Conservation (phyloP, 2,329 filamentous ascomycete species). For the Zymoseptoria brevis region DNA sequence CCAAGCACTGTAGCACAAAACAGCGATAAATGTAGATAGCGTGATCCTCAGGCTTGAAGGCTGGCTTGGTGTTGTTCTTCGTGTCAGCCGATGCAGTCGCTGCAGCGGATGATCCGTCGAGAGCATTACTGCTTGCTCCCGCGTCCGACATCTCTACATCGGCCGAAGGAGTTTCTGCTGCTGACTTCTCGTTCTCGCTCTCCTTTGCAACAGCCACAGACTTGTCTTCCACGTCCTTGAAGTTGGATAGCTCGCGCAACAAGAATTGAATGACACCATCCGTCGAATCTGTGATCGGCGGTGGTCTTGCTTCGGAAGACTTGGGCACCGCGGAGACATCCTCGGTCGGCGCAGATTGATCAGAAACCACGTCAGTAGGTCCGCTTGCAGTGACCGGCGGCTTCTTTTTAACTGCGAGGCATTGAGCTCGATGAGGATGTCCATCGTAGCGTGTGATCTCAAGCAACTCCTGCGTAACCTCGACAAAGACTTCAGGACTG, state of each 20-base stretch:
- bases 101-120: slow-evolving; percentile 26
- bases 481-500: slow-evolving; percentile 75
- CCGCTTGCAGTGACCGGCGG: slow-evolving; percentile 19
- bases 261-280: slow-evolving; percentile 95
- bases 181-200: slow-evolving; percentile 36
- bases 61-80: slow-evolving; percentile 60
- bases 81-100: slow-evolving; percentile 29
- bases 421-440: slow-evolving; percentile 44
- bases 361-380: slow-evolving; percentile 34
- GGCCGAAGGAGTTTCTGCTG: slow-evolving; percentile 30
- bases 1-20: slow-evolving; percentile 85
- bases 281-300: slow-evolving; percentile 80
- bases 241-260: slow-evolving; percentile 83
- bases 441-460: slow-evolving; percentile 59
- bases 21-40: slow-evolving; percentile 95
- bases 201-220: slow-evolving; percentile 43
- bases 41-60: slow-evolving; percentile 87
- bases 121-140: slow-evolving; percentile 4
- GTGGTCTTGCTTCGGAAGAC: slow-evolving; percentile 57
- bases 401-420: slow-evolving; percentile 44
- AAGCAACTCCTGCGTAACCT: slow-evolving; percentile 77
- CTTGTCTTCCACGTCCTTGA: slow-evolving; percentile 86
- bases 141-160: slow-evolving; percentile 47
- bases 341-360: slow-evolving; percentile 39
- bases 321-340: slow-evolving; percentile 44